Percentiles rank a stretch among this genome's conserved stretches.
These are phyloP conservation scores for Fusarium burgessii DNA, from an alignment of 2,329 filamentous ascomycete species.

Conservation along the genomic window DNA sequence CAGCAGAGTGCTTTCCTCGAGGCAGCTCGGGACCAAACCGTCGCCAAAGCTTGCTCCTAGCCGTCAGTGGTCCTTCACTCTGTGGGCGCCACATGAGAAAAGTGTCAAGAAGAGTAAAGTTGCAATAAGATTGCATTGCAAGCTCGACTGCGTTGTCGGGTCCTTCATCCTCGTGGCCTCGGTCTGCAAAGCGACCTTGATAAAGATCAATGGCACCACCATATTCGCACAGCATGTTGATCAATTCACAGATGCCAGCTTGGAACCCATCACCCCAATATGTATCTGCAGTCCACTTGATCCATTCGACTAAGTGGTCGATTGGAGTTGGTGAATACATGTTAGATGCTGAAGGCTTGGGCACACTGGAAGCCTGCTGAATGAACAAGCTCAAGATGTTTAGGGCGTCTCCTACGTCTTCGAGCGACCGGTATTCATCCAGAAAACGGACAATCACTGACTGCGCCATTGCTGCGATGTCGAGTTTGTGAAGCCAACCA, in stretches of 20 bases:
- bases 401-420: background rate
- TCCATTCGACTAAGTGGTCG: background rate
- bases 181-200: constrained; percentile 3
- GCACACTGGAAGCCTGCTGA: background rate
- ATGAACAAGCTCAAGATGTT: background rate
- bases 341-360: background rate
- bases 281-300: background rate
- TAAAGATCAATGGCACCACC: constrained; percentile 22
- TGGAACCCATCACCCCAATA: background rate
- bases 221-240: background rate
- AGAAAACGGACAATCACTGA: background rate
- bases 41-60: background rate
- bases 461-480: background rate
- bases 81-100: background rate
- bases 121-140: constrained; percentile 11
- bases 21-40: background rate
- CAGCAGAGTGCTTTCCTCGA: background rate
- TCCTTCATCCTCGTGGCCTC: background rate
- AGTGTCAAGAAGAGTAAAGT: background rate
- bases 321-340: background rate
- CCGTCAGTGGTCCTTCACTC: background rate
- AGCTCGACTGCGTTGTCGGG: constrained; percentile 22
- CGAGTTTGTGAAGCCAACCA: background rate
- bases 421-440: background rate
- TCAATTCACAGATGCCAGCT: background rate